Conservation (phyloP, 2,329 filamentous ascomycete species). For the Trichoderma atroviride region DNA sequence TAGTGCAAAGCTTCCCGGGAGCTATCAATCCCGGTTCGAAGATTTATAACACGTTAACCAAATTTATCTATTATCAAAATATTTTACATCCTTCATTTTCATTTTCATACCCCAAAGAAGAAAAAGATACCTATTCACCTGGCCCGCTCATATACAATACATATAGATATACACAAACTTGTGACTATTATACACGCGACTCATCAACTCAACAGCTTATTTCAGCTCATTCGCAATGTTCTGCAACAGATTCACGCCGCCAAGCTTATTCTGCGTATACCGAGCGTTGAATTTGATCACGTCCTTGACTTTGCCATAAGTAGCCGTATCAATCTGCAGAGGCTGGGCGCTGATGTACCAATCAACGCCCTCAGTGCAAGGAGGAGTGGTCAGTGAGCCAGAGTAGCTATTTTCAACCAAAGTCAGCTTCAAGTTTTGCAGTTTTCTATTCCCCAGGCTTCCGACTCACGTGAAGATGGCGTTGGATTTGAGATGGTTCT, state of each 20-base stretch:
- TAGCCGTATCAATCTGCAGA: slow-evolving; percentile 50
- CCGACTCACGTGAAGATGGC: slow-evolving; percentile 35
- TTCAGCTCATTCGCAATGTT: slow-evolving; percentile 9
- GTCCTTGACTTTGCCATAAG: slow-evolving; percentile 54
- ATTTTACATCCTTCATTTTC: neutral
- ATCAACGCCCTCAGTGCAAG: slow-evolving; percentile 59
- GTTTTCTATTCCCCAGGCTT: too few relatives aligned
- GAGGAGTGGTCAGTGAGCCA: slow-evolving; percentile 65
- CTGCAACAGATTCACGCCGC: slow-evolving; percentile 39
- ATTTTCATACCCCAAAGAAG: neutral
- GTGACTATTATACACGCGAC: neutral
- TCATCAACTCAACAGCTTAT: neutral
- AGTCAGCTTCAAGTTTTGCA: neutral
- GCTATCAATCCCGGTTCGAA: neutral
- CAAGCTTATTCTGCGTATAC: slow-evolving; percentile 55
- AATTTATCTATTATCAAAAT: neutral
- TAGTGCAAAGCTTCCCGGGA: neutral
- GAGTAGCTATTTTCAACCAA: slow-evolving; percentile 44
- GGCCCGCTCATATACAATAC: neutral
- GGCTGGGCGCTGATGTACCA: slow-evolving; percentile 54
- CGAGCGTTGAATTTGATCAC: slow-evolving; percentile 60
- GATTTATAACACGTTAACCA: neutral
- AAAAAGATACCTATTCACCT: neutral
- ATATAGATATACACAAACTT: neutral
- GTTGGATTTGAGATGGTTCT: slow-evolving; percentile 39